phyloP scores from a whole-genome alignment of 768 basidiomycete species.

The Ramaria rubella region DNA sequence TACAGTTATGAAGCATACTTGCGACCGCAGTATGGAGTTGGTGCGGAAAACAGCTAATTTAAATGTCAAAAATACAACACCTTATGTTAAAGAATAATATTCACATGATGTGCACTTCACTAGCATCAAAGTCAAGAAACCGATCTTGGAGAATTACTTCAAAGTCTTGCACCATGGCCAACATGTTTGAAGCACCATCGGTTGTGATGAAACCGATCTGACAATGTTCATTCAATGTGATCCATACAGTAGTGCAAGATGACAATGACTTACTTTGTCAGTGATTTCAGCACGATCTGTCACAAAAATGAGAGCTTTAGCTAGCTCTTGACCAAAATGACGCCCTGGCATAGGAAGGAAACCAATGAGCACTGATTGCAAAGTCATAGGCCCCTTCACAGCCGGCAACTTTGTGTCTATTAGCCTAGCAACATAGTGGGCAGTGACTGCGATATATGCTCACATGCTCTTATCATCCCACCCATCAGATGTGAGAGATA shows the following conservation, averaged over 20 bases:
- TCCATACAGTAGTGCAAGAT: neutral
- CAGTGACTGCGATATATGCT: no score
- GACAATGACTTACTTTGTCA: no score
- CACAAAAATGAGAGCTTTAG: no score
- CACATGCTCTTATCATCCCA: no score
- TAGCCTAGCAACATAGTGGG: no score
- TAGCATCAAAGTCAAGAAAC: neutral
- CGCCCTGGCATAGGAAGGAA: no score
- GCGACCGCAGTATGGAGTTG: neutral
- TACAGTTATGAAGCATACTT: neutral
- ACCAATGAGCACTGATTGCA: no score
- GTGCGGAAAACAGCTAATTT: neutral
- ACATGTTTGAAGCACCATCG: constrained; percentile 2
- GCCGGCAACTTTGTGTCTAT: no score
- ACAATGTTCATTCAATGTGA: neutral
- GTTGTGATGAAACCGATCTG: neutral
- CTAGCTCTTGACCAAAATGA: no score
- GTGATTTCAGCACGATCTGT: no score
- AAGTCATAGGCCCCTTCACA: no score
- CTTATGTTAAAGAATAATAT: neutral
- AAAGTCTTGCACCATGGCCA: neutral
- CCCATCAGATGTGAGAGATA: no score
- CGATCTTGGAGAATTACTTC: neutral
- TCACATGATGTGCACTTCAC: neutral
- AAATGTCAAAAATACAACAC: neutral